Evolutionary conservation across 2,329 filamentous ascomycete species (phyloP).

Genomic region (Teratosphaeria destructans): DNA sequence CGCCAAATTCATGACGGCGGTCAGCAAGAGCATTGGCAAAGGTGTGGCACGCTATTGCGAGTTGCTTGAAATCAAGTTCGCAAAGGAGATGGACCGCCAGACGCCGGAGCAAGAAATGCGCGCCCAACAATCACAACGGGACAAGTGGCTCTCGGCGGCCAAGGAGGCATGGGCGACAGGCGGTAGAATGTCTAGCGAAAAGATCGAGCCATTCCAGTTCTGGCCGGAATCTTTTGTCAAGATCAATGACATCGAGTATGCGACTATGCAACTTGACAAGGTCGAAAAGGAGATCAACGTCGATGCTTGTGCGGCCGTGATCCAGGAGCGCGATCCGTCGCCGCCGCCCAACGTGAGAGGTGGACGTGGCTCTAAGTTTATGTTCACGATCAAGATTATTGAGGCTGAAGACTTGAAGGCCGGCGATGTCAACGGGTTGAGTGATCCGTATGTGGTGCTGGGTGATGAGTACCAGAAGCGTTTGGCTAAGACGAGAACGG

Average conservation of each 20-base stretch:
- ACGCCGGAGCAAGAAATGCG: conserved; percentile 78
- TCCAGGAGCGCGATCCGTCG: conserved; percentile 64
- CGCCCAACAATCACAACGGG: conserved; percentile 69
- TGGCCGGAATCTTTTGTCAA: conserved; percentile 94
- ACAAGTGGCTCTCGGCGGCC: conserved; percentile 85
- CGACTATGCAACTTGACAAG: conserved; percentile 82
- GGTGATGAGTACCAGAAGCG: conserved; percentile 97
- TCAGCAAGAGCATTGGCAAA: conserved; percentile 72
- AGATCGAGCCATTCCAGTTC: conserved; percentile 93
- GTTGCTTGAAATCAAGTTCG: conserved; percentile 71
- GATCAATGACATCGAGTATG: conserved; percentile 94
- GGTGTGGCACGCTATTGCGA: conserved; percentile 88
- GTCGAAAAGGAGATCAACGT: conserved; percentile 84
- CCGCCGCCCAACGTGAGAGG: conserved; percentile 47
- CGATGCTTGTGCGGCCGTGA: conserved; percentile 74
- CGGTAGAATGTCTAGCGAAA: conserved; percentile 74
- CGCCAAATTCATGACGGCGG: conserved; percentile 91
- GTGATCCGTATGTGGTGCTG: conserved; percentile 93
- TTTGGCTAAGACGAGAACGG: conserved; percentile 83
- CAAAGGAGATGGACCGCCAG: conserved; percentile 83
- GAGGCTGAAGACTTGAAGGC: conserved; percentile 96
- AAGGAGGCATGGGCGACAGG: conserved; percentile 72
- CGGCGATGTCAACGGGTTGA: conserved; percentile 89
- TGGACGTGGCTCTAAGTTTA: conserved; percentile 59
- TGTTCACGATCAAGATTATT: conserved; percentile 97